Evolutionary conservation across 352 stramenopile genomes (phyloP), one percentile per base, ranked within the genome.

Genomic region (Pythium coloratum): DNA sequence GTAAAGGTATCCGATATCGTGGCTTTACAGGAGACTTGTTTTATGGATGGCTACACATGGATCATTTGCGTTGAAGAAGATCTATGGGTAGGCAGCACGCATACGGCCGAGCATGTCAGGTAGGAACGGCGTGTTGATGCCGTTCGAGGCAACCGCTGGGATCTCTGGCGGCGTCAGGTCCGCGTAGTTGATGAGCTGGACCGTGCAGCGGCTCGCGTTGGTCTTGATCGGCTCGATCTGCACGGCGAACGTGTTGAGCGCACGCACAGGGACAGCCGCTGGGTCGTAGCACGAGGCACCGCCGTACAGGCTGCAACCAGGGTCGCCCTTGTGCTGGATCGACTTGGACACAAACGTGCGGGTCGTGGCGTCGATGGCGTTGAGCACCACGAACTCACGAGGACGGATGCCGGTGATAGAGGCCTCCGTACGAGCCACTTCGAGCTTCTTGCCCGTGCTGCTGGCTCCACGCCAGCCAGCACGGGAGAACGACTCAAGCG

Each of bases 121-220:
- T 33, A 66, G 24, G 34, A 66, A 66, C 28, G 6, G 33, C 14
- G 26, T 14, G 59, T 66, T 59, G 59, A 58, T 58, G 16, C n/a
- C 47, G 59, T 66, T 66, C 33, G n/a, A 18, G n/a, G 49, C 49
- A 3, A 34, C 6, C 7, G 60, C 36, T 6, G 49, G 49, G 49
- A 66, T 49, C 46, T 65, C 59, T 14, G 18, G 42, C 1, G 12
- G 8, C 18, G 56, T 65, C n/a, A 72, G 59, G 64, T 75, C 64
- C 12, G 69, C 69, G 64, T 69, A 75, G 69, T 75, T 75, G 58
- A 71, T 68, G 18, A 71, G 46, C 62, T 70, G 40, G 36, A 70
- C 67, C 16, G 67, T 40, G 13, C 34, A 47, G 38, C 70, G 67
- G 62, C 46, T 67, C 20, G 55, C 56, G 61, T 66, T 67, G 42